Percentiles rank a stretch among this genome's conserved stretches.
Evolutionary conservation across 345 rosid genomes (phyloP).

Genomic region (Salix purpurea): DNA sequence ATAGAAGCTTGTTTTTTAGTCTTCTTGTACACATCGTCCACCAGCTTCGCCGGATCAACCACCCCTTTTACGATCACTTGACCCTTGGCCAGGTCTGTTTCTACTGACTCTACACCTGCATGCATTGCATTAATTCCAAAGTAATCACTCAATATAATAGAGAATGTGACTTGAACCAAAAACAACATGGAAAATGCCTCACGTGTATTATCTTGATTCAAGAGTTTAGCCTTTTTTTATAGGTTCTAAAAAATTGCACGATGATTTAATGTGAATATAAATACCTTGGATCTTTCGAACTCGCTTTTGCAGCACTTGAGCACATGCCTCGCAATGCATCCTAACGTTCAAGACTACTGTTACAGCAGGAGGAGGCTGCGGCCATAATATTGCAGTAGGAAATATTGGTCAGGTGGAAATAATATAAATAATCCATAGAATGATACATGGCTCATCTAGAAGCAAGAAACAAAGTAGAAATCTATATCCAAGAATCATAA

Average conservation of each 20-base stretch:
- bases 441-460: not conserved
- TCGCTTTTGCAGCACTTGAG: conserved; percentile 44
- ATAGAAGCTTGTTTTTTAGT: conserved; percentile 53
- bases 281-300: conserved; percentile 51
- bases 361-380: conserved; percentile 44
- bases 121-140: not conserved
- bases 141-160: not conserved
- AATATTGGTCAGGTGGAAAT: not conserved
- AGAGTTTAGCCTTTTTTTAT: too few relatives aligned
- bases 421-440: too few relatives aligned
- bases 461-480: not conserved
- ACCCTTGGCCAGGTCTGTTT: conserved; percentile 40
- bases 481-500: too few relatives aligned
- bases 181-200: too few relatives aligned
- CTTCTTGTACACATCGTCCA: conserved; percentile 41
- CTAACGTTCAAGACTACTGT: conserved; percentile 52
- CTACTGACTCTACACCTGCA: conserved; percentile 61
- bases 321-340: conserved; percentile 79
- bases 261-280: not conserved
- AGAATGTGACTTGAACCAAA: too few relatives aligned
- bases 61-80: conserved; percentile 50
- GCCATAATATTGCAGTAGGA: not conserved
- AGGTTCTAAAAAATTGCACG: too few relatives aligned
- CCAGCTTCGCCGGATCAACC: conserved; percentile 49
- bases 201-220: too few relatives aligned